Evolutionary conservation across 164 flowering plant genomes (phyloP).

Genomic region (Taxillus chinensis): DNA sequence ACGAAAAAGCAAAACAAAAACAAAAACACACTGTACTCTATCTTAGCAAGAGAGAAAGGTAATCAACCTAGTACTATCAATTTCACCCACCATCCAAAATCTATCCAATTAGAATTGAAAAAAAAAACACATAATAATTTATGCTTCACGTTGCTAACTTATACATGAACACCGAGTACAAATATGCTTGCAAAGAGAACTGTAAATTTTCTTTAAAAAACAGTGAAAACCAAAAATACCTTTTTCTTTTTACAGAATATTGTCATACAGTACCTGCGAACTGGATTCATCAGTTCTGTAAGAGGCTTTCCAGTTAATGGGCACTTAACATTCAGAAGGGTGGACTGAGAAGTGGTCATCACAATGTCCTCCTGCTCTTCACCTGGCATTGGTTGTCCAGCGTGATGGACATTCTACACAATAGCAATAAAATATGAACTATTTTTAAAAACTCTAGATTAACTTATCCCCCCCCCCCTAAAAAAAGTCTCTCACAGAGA

Average conservation of each 20-base stretch:
- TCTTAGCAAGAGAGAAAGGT: too few relatives aligned
- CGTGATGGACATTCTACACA: constrained; percentile 81
- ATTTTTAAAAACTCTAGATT: background rate
- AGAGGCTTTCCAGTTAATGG: constrained; percentile 82
- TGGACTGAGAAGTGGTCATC: constrained; percentile 71
- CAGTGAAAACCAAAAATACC: background rate
- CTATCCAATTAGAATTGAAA: too few relatives aligned
- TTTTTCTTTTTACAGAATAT: background rate
- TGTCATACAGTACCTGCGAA: constrained; percentile 46
- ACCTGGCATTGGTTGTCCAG: constrained; percentile 86
- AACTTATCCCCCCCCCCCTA: too few relatives aligned
- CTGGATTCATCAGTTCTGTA: constrained; percentile 56
- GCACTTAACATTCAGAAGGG: constrained; percentile 50
- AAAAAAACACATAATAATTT: too few relatives aligned
- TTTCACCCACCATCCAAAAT: too few relatives aligned
- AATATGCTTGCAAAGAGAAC: background rate
- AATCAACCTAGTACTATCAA: too few relatives aligned
- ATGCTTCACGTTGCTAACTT: background rate
- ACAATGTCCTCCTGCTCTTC: constrained; percentile 90
- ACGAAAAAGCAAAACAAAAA: too few relatives aligned
- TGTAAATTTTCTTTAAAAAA: too few relatives aligned
- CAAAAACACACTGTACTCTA: too few relatives aligned
- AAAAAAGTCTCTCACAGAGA: too few relatives aligned
- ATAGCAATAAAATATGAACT: constrained; percentile 2
- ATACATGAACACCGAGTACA: background rate